These are phyloP conservation scores for Arabidopsis suecica DNA, from an alignment of 345 rosid genomes.

Conservation along the genomic window DNA sequence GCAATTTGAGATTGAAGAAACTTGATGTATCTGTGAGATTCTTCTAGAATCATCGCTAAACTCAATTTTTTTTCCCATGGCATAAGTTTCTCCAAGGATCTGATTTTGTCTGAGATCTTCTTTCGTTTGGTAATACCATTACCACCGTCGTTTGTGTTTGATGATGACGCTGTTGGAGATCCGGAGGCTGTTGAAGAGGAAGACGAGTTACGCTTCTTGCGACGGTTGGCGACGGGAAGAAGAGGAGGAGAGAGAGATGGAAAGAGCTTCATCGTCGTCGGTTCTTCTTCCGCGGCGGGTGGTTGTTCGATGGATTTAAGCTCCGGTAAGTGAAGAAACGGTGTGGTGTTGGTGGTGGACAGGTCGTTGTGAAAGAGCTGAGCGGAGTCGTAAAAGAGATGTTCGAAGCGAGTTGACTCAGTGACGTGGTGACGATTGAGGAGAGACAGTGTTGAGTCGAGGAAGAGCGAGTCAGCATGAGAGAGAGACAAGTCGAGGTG, in stretches of 20 bases:
- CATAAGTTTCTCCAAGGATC: slow-evolving; percentile 62
- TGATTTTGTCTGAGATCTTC: slow-evolving; percentile 56
- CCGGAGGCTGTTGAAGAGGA: slow-evolving; percentile 14
- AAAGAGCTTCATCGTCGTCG: background rate
- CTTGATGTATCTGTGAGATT: slow-evolving; percentile 62
- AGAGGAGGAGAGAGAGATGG: slow-evolving; percentile 17
- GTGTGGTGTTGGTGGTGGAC: background rate
- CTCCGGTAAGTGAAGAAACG: slow-evolving; percentile 40
- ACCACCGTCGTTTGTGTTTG: background rate
- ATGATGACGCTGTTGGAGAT: background rate
- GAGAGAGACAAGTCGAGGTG: background rate
- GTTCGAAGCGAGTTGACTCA: slow-evolving; percentile 22
- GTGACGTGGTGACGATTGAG: slow-evolving; percentile 15
- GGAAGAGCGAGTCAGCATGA: background rate
- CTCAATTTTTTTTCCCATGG: slow-evolving; percentile 66
- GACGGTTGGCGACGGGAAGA: slow-evolving; percentile 12
- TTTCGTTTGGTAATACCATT: slow-evolving; percentile 25
- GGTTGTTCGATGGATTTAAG: slow-evolving; percentile 33
- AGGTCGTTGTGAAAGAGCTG: background rate
- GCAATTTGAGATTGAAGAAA: slow-evolving; percentile 65
- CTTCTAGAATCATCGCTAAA: slow-evolving; percentile 54
- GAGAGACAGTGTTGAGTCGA: slow-evolving; percentile 7
- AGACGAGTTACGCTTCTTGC: background rate
- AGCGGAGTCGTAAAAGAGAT: too few species aligned
- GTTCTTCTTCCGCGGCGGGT: background rate